Conservation (phyloP, 2,329 filamentous ascomycete species). For the Botrytis hyacinthi region DNA sequence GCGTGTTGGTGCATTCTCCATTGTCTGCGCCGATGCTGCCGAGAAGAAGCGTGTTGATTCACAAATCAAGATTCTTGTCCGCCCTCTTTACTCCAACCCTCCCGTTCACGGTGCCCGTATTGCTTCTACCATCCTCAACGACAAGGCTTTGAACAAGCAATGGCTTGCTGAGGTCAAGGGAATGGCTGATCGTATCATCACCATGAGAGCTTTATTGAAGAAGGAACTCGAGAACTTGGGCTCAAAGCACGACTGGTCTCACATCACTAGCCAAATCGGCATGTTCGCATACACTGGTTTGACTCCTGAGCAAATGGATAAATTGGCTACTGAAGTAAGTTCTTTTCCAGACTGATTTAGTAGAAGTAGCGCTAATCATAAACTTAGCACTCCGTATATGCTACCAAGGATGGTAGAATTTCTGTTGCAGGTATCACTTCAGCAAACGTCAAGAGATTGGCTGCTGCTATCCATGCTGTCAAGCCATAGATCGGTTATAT, state of each 20-base stretch:
- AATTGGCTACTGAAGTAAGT: slow-evolving; percentile 77
- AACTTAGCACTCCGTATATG: slow-evolving; percentile 82
- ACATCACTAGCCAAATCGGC: slow-evolving; percentile 98
- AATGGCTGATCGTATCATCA: slow-evolving; percentile 99
- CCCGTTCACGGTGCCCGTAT: slow-evolving; percentile 95
- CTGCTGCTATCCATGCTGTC: slow-evolving; percentile 81
- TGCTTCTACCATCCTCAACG: slow-evolving; percentile 87
- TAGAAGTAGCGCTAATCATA: slow-evolving; percentile 22
- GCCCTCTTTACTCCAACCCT: slow-evolving; percentile 97
- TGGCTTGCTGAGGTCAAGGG: slow-evolving; percentile 97
- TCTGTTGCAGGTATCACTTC: slow-evolving; percentile 81
- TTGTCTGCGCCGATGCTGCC: slow-evolving; percentile 78
- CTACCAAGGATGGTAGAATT: slow-evolving; percentile 88
- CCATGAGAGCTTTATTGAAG: slow-evolving; percentile 93
- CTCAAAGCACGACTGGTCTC: slow-evolving; percentile 96
- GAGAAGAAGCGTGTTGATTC: slow-evolving; percentile 96
- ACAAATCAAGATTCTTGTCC: slow-evolving; percentile 97
- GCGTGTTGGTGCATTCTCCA: slow-evolving; percentile 94
- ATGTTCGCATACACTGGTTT: slow-evolving; percentile 99
- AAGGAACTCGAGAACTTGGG: slow-evolving; percentile 92
- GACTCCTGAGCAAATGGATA: slow-evolving; percentile 86
- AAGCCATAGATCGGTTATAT: slow-evolving; percentile 45
- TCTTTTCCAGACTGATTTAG: slow-evolving; percentile 28
- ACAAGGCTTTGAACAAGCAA: slow-evolving; percentile 79
- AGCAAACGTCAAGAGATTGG: slow-evolving; percentile 75